Evolutionary conservation across 192 early-diverging fungal species (phyloP), one percentile per base, ranked within the genome.

Genomic region (Podila clonocystis): DNA sequence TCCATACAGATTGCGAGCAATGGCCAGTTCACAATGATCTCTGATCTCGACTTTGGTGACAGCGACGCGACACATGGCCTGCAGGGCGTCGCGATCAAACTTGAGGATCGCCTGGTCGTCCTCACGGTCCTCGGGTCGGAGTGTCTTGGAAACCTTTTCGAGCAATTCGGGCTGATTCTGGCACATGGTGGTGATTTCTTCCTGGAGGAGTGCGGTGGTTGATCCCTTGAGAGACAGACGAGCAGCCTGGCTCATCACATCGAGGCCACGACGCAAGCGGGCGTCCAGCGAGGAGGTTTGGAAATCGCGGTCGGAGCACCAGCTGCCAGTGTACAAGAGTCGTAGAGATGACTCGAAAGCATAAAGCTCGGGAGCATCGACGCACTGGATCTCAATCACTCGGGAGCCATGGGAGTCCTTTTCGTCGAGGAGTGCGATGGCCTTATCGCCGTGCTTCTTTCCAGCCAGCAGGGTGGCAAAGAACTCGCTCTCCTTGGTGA

Each of bases 271-370:
- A 20, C 76, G 69, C 19, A 79, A 62, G 15, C 76, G 76, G 22
- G 76, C 65, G 63, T 79, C 70, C 30, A 79, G 62, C 31, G 76
- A 62, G 38, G 64, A 68, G 4, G 70, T 79, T n/a, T 79, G 76
- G 55, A 79, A 72, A 50, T 79, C 76, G 20, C 76, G 70, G 36
- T 79, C 76, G 19, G 76, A 79, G 60, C 76, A 72, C 76, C 76
- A 79, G 61, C 29, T 59, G 17, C 76, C 76, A 22, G 76, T 79
- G 19, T 79, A 79, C 15, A 79, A 65, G 65, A 79, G 50, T 28
- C 76, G 76, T 13, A 79, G 76, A 2, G 76, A 31, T 3, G 76
- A 67, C 65, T 79, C 76, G 24, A 68, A 57, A 26, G 76, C 76
- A 68, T 79, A 79, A 9, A 79, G 61, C 61, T 79, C 76, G 13